Conservation (phyloP, 495 filamentous ascomycete genomes). For the Penicillium soppii region DNA sequence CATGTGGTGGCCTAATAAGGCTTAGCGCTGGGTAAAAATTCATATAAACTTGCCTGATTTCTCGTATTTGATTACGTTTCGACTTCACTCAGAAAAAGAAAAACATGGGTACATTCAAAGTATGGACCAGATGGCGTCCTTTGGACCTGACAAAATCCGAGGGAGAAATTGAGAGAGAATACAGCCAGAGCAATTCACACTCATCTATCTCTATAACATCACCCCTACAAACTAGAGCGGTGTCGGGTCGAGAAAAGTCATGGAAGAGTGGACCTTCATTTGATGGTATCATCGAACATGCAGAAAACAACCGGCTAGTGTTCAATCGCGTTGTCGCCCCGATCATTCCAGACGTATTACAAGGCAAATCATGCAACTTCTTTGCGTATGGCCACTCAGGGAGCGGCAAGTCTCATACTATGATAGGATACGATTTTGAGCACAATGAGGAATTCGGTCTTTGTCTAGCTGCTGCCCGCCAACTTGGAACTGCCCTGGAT, state of each 20-base stretch:
- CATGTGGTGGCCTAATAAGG: too few relatives aligned
- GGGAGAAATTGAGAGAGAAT: neutral
- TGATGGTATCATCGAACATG: conserved; percentile 6
- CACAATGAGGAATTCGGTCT: conserved; percentile 16
- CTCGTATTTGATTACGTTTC: too few relatives aligned
- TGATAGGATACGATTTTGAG: conserved; percentile 27
- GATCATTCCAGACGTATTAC: conserved; percentile 3
- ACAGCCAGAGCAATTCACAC: neutral
- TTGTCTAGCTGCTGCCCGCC: conserved; percentile 20
- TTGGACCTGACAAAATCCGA: neutral
- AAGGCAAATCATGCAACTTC: conserved; percentile 15
- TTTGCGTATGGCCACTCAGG: conserved; percentile 32
- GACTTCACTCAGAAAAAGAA: too few relatives aligned
- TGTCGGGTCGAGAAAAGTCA: conserved; percentile 1
- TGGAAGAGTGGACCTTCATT: conserved; percentile 13
- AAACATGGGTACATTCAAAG: conserved; percentile 1
- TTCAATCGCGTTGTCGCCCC: conserved; percentile 8
- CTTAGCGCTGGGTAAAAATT: too few relatives aligned
- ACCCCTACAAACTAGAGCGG: neutral
- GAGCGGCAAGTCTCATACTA: conserved; percentile 27
- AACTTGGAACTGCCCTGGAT: conserved; percentile 9
- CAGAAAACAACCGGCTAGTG: conserved; percentile 5
- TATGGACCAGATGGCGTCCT: conserved; percentile 8
- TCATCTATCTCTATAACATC: neutral
- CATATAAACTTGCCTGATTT: too few relatives aligned